These are phyloP conservation scores for Citrullus mucosospermus DNA, from an alignment of 306 rosid genomes.

Conservation along the genomic window DNA sequence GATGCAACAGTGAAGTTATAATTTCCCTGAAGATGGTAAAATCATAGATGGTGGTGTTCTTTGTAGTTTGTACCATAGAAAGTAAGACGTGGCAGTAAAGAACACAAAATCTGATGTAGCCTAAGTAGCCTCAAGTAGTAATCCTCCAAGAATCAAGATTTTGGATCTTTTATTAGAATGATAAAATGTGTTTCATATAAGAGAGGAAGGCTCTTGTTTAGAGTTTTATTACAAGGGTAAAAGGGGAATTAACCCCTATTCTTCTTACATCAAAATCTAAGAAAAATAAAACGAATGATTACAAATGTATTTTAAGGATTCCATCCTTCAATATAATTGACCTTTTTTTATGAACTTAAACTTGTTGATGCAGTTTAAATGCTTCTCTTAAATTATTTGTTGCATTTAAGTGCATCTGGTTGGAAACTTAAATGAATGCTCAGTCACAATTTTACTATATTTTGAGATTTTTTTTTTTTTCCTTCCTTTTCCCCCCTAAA, in stretches of 20 bases:
- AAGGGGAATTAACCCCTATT: too few species aligned
- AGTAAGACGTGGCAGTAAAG: neutral
- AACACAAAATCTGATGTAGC: neutral
- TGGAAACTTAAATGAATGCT: neutral
- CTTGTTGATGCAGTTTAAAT: neutral
- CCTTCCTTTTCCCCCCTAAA: neutral
- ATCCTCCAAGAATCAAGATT: too few species aligned
- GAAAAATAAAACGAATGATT: neutral
- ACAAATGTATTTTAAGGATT: neutral
- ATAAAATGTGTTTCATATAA: too few species aligned
- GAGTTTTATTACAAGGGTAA: too few species aligned
- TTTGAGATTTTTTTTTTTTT: neutral
- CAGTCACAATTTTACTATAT: neutral
- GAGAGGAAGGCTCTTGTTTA: too few species aligned
- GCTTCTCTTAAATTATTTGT: neutral
- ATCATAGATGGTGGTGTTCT: neutral
- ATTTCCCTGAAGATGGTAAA: neutral
- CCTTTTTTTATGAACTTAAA: neutral
- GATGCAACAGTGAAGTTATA: neutral
- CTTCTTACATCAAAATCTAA: neutral
- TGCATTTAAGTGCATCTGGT: neutral
- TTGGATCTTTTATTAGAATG: too few species aligned
- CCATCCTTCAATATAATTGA: neutral
- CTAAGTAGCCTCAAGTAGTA: too few species aligned
- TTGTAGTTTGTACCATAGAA: neutral